A percentile compares a stretch with the other conserved stretches of the same genome.
Conservation (phyloP, 2,329 filamentous ascomycete species). For the Phaeosphaeriaceae sp. region DNA sequence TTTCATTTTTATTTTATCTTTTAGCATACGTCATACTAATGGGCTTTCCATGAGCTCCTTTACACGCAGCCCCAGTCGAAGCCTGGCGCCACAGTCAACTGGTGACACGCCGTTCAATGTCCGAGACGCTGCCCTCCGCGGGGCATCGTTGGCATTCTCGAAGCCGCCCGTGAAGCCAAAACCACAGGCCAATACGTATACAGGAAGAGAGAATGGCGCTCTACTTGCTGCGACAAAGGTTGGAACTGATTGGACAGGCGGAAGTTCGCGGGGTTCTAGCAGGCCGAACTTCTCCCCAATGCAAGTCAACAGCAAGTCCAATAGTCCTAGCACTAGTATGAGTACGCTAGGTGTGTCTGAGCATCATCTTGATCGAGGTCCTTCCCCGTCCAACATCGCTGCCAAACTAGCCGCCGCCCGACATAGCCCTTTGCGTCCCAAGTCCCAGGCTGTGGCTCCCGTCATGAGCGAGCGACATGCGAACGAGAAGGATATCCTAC, state of each 20-base stretch:
- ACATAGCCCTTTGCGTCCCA: slow-evolving; percentile 55
- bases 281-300: slow-evolving; percentile 33
- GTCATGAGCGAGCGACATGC: slow-evolving; percentile 29
- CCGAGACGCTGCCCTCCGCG: slow-evolving; percentile 55
- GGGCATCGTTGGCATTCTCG: slow-evolving; percentile 57
- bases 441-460: slow-evolving; percentile 15
- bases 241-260: slow-evolving; percentile 43
- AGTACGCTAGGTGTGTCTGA: slow-evolving; percentile 39
- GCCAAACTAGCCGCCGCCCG: slow-evolving; percentile 68
- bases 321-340: slow-evolving; percentile 40
- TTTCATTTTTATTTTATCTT: slow-evolving; percentile 1
- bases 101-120: slow-evolving; percentile 47
- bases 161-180: slow-evolving; percentile 52
- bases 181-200: slow-evolving; percentile 48
- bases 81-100: slow-evolving; percentile 34
- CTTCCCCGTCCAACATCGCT: slow-evolving; percentile 67
- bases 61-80: slow-evolving; percentile 33
- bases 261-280: slow-evolving; percentile 28
- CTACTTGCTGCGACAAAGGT: slow-evolving; percentile 55
- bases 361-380: slow-evolving; percentile 39
- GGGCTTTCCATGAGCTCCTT: slow-evolving; percentile 45
- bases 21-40: slow-evolving; percentile 35
- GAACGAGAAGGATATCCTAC: slow-evolving; percentile 38
- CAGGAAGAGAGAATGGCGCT: slow-evolving; percentile 50
- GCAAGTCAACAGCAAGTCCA: slow-evolving; percentile 32